Conservation (phyloP, 345 rosid species). For the Trapa incisa region DNA sequence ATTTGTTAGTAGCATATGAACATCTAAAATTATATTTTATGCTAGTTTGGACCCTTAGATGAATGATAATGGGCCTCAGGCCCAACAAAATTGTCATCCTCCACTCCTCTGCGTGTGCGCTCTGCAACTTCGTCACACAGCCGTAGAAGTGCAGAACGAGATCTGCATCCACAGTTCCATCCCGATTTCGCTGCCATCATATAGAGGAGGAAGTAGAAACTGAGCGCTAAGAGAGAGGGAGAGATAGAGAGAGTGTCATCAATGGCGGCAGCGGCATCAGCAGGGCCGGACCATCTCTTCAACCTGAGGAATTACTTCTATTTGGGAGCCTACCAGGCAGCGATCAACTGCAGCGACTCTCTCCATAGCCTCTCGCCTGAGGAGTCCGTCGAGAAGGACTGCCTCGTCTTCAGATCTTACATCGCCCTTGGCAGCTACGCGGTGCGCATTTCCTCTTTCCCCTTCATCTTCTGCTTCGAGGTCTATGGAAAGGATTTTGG, state of each 20-base stretch:
- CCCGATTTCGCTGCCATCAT: neutral
- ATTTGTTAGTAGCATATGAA: no score
- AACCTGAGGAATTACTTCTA: slow-evolving; percentile 70
- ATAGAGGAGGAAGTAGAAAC: neutral
- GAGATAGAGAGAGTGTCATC: neutral
- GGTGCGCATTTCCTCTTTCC: slow-evolving; percentile 18
- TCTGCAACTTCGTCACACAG: neutral
- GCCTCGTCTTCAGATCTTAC: slow-evolving; percentile 80
- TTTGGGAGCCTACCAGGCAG: slow-evolving; percentile 83
- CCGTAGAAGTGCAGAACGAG: neutral
- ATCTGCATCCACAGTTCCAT: neutral
- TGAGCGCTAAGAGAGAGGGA: neutral
- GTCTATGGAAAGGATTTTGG: neutral
- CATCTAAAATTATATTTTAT: no score
- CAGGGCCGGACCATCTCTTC: slow-evolving; percentile 79
- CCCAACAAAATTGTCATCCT: no score
- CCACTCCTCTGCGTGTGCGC: no score
- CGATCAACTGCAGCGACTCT: slow-evolving; percentile 77
- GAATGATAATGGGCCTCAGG: no score
- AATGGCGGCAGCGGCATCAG: slow-evolving; percentile 20
- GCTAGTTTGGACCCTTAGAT: no score
- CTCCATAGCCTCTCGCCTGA: slow-evolving; percentile 60
- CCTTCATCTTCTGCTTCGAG: neutral
- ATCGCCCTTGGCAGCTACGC: slow-evolving; percentile 85
- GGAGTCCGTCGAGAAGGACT: slow-evolving; percentile 78